Percentiles rank a stretch among this genome's conserved stretches.
These are phyloP conservation scores for Colletotrichum destructivum DNA, from an alignment of 2,329 filamentous ascomycete genomes.

Conservation along the genomic window DNA sequence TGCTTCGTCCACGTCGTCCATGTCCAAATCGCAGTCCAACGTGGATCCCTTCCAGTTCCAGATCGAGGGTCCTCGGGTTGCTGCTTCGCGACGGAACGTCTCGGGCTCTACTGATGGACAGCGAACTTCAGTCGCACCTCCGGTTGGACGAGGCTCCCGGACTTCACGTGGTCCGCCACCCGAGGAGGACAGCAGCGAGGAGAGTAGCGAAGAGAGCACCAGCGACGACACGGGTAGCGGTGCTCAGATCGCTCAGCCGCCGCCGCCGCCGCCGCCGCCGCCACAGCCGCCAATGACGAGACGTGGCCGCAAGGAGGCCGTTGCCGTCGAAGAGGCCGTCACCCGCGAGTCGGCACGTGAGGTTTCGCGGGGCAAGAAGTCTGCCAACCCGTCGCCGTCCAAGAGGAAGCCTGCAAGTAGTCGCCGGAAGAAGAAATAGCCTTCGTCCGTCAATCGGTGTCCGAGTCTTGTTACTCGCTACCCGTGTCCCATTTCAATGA, in stretches of 20 bases:
- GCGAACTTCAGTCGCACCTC: constrained; percentile 47
- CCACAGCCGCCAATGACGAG: neutral
- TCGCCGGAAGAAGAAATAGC: constrained; percentile 54
- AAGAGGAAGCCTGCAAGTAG: constrained; percentile 57
- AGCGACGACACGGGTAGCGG: constrained; percentile 56
- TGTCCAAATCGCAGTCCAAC: constrained; percentile 47
- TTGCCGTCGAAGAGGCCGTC: constrained; percentile 56
- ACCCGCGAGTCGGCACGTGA: constrained; percentile 48
- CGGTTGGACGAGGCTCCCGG: constrained; percentile 52
- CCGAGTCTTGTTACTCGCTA: constrained; percentile 4
- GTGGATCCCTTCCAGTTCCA: constrained; percentile 69
- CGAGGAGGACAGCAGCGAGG: constrained; percentile 49
- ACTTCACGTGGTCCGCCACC: constrained; percentile 50
- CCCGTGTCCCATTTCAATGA: constrained; percentile 6
- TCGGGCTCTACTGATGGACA: constrained; percentile 54
- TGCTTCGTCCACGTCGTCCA: constrained; percentile 49
- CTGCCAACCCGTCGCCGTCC: constrained; percentile 54
- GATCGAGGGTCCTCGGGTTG: constrained; percentile 59
- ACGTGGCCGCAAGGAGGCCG: constrained; percentile 51
- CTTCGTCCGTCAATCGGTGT: constrained; percentile 20
- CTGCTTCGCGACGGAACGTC: constrained; percentile 55
- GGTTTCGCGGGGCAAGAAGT: constrained; percentile 56
- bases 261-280: constrained; percentile 26
- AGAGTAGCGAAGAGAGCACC: constrained; percentile 50
- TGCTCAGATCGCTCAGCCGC: constrained; percentile 51